phyloP scores from a whole-genome alignment of 495 filamentous ascomycete species.

The Hypoxylon intermedium region DNA sequence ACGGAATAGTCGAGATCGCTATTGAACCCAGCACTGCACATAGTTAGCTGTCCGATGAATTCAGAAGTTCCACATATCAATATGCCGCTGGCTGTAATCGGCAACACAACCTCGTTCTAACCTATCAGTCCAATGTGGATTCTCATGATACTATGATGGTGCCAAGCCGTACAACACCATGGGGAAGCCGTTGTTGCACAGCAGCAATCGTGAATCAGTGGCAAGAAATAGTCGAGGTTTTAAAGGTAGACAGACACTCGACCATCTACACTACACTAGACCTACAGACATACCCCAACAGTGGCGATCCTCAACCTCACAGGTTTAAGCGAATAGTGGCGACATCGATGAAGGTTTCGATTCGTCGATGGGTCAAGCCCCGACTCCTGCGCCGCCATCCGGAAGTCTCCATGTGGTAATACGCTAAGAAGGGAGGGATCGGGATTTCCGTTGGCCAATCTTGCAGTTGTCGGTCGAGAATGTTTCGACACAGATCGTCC shows the following conservation, averaged over 20 bases:
- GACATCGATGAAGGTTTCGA: not conserved
- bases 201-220: too few relatives aligned
- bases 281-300: too few relatives aligned
- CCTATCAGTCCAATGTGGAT: too few relatives aligned
- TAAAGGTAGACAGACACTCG: too few relatives aligned
- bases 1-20: too few relatives aligned
- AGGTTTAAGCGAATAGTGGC: not conserved
- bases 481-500: slow-evolving; percentile 39
- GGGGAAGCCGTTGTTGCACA: too few relatives aligned
- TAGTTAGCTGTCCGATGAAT: too few relatives aligned
- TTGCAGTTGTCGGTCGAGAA: not conserved
- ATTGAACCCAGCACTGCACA: too few relatives aligned
- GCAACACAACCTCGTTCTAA: not conserved
- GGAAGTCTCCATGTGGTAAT: slow-evolving; percentile 10
- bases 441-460: not conserved
- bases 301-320: not conserved
- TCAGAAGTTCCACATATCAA: not conserved
- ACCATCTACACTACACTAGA: too few relatives aligned
- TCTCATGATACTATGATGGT: too few relatives aligned
- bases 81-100: not conserved
- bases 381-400: slow-evolving; percentile 8
- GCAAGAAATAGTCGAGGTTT: too few relatives aligned
- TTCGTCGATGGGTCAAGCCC: slow-evolving; percentile 10
- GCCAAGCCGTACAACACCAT: too few relatives aligned
- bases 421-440: not conserved